A percentile compares a stretch with the other conserved stretches of the same genome.
phyloP scores from a whole-genome alignment of 768 basidiomycete genomes.

The Epithele typhae region DNA sequence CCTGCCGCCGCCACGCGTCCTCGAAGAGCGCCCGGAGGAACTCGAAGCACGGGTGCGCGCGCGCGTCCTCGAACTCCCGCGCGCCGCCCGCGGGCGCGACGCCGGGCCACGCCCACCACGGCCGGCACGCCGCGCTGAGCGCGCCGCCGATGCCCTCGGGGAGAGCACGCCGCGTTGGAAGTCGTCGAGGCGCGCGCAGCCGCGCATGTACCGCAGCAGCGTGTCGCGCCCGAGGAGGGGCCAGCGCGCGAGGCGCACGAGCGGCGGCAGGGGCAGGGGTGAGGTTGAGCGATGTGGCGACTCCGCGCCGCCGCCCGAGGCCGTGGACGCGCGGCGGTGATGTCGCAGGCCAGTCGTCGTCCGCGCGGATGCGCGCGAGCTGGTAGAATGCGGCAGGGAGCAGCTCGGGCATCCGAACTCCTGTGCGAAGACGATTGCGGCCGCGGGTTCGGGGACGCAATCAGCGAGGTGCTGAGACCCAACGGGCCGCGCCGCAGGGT shows the following conservation, averaged over 20 bases:
- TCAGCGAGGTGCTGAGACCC: slow-evolving; percentile 1
- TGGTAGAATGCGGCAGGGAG: slow-evolving; percentile 19
- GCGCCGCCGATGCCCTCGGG: too few relatives aligned
- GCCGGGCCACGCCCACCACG: too few relatives aligned
- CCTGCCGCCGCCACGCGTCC: too few relatives aligned
- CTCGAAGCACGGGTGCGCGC: too few relatives aligned
- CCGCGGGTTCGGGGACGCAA: slow-evolving; percentile 6
- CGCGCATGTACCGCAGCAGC: slow-evolving; percentile 15
- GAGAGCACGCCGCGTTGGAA: too few relatives aligned
- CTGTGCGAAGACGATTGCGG: slow-evolving; percentile 13
- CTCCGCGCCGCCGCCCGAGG: too few relatives aligned
- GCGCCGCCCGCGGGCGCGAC: too few relatives aligned
- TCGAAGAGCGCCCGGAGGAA: too few relatives aligned
- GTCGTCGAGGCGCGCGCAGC: not conserved
- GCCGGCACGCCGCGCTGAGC: too few relatives aligned
- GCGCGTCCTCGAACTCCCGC: too few relatives aligned
- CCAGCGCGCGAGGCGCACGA: slow-evolving; percentile 27
- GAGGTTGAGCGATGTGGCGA: too few relatives aligned
- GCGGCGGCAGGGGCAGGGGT: too few relatives aligned
- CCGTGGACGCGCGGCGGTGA: slow-evolving; percentile 4
- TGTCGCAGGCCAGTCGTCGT: slow-evolving; percentile 24
- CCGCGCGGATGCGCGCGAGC: slow-evolving; percentile 8
- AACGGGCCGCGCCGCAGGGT: slow-evolving; percentile 1
- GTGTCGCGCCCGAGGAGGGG: slow-evolving; percentile 16
- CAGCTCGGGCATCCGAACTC: slow-evolving; percentile 11